Evolutionary conservation across 2,329 filamentous ascomycete species (phyloP), one percentile per base, ranked within the genome.

Genomic region (Cladosporium sp.): DNA sequence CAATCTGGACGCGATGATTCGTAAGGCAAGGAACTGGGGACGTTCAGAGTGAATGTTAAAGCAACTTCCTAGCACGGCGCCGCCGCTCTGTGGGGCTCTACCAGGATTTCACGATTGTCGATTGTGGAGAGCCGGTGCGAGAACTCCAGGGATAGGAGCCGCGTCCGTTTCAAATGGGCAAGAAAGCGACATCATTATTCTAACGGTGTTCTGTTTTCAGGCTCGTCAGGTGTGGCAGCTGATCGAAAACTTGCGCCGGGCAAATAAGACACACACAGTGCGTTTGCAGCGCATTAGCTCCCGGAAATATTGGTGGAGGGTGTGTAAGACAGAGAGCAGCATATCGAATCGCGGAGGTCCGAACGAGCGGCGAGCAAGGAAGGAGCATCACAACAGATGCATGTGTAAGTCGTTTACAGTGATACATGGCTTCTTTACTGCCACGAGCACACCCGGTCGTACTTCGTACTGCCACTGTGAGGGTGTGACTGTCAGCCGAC

Each of bases 31-130:
- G 30, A 16, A 28, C 26, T 54, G 51, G 26, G 28, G 51, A 32
- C 18, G 51, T 21, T 10, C 51, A 23, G 18, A 54, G 54, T 39
- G 54, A 39, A 32, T 34, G 32, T 34, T 26, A 46, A 51, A 56
- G 60, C 60, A 36, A 46, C 60, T 63, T 63, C 60, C 60, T 46
- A 30, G 60, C 34, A 63, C 49, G 32, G 26, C 51, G 46, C 32
- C 36, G 59, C 46, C 48, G 46, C n/a, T 54, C 51, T 32, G 59
- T 51, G 59, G 59, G 39, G 58, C 39, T n/a, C 18, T 23, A 23
- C 58, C 25, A 48, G 58, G 58, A 60, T 60, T 30, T 49, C 18
- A 18, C 39, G 26, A n/a, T 30, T 39, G 36, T 18, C 30, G 58
- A 25, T 30, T 23, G 59, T 30, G 59, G 59, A 62, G 59, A 62